A percentile compares a stretch with the other conserved stretches of the same genome.
Evolutionary conservation across 2,329 filamentous ascomycete genomes (phyloP).

Genomic region (Alternaria brassicae): DNA sequence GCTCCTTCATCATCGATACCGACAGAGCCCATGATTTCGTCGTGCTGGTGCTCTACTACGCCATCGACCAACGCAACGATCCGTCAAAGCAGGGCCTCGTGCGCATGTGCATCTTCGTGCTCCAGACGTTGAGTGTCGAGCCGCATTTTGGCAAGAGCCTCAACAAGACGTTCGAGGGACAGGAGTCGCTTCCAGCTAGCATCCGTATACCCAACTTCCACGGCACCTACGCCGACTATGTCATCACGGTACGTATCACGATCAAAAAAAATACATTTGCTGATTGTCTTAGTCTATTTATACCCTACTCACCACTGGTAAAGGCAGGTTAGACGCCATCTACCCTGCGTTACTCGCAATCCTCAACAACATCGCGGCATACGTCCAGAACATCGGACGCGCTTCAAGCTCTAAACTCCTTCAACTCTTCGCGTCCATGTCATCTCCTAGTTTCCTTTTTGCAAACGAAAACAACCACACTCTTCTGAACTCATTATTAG

Average conservation of each 20-base stretch:
- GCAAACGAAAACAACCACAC: constrained; percentile 91
- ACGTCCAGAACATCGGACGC: constrained; percentile 77
- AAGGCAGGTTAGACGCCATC: constrained; percentile 86
- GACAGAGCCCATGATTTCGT: constrained; percentile 93
- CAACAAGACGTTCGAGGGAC: constrained; percentile 86
- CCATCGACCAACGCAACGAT: constrained; percentile 86
- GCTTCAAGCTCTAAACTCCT: constrained; percentile 81
- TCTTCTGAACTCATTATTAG: constrained; percentile 80
- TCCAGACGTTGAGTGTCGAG: constrained; percentile 95
- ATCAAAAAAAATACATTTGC: constrained; percentile 7
- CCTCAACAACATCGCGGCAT: constrained; percentile 90
- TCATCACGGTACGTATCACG: constrained; percentile 74
- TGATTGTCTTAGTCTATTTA: constrained; percentile 75
- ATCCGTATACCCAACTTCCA: constrained; percentile 85
- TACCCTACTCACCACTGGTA: constrained; percentile 86
- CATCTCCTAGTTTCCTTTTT: constrained; percentile 87
- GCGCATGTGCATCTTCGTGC: constrained; percentile 94
- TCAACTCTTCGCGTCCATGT: constrained; percentile 90
- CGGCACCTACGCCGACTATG: constrained; percentile 90
- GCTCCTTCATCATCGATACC: constrained; percentile 96
- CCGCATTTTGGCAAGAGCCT: constrained; percentile 87
- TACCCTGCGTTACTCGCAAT: constrained; percentile 92
- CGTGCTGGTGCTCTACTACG: constrained; percentile 88
- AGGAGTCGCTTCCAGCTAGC: constrained; percentile 82
- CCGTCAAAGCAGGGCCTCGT: constrained; percentile 89